Evolutionary conservation across 2,329 filamentous ascomycete genomes (phyloP).

Genomic region (Apiospora hydei): DNA sequence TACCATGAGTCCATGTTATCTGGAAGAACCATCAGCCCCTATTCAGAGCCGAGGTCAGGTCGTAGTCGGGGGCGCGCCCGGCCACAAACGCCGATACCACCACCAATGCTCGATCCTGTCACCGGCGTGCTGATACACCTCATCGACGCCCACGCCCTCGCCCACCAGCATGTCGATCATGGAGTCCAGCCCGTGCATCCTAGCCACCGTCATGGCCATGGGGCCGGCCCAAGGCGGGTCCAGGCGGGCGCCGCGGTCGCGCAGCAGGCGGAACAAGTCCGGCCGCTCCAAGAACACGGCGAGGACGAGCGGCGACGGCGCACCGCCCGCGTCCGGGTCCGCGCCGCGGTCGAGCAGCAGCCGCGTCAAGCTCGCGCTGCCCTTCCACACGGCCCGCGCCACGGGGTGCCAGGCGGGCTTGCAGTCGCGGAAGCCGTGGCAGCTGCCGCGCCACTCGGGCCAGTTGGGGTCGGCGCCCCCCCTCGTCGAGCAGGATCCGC

Average conservation of each 20-base stretch:
- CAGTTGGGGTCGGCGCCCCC: not conserved
- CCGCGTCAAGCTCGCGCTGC: not conserved
- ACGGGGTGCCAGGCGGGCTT: not conserved
- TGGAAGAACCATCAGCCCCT: no score
- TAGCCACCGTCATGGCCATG: conserved; percentile 29
- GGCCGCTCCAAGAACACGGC: conserved; percentile 29
- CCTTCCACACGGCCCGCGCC: not conserved
- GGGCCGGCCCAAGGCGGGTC: conserved; percentile 31
- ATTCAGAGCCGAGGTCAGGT: no score
- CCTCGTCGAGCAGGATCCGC: not conserved
- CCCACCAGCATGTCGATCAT: not conserved
- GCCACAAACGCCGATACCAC: no score
- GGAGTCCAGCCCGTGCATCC: conserved; percentile 24
- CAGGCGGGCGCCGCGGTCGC: conserved; percentile 29
- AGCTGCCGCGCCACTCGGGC: no score
- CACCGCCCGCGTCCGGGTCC: conserved; percentile 25
- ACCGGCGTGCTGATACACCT: no score
- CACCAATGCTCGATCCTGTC: no score
- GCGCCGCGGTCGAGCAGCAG: conserved; percentile 21
- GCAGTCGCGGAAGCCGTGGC: no score
- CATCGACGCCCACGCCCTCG: not conserved
- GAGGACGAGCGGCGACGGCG: conserved; percentile 21
- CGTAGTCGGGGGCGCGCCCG: no score
- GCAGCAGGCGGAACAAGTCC: conserved; percentile 29
- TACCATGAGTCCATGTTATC: no score